A percentile compares a stretch with the other conserved stretches of the same genome.
phyloP scores from a whole-genome alignment of 1,139 yeast genomes.

The Geotrichum fermentans region DNA sequence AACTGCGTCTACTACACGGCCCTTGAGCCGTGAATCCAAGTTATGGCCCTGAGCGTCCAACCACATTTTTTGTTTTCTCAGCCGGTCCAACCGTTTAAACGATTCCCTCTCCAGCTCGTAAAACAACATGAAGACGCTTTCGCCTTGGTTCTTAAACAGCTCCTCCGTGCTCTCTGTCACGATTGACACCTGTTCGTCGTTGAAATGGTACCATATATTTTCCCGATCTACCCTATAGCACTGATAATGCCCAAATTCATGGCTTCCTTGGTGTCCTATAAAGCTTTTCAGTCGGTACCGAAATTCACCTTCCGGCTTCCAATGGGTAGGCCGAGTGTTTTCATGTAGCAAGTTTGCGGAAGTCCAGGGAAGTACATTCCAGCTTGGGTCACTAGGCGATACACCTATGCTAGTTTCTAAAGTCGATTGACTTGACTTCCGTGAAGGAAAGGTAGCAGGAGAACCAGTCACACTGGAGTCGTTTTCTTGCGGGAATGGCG shows the following conservation, averaged over 20 bases:
- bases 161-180: conserved; percentile 75
- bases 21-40: no score
- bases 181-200: conserved; percentile 81
- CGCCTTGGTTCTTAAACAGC: conserved; percentile 47
- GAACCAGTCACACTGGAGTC: no score
- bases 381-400: neutral
- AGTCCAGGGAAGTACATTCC: neutral
- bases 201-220: conserved; percentile 91
- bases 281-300: conserved; percentile 71
- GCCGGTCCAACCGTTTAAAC: no score
- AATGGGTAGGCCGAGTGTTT: no score
- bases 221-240: conserved; percentile 67
- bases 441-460: no score
- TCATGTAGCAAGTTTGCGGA: no score
- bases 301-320: no score
- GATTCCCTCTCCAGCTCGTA: conserved; percentile 60
- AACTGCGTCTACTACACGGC: no score
- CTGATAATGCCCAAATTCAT: conserved; percentile 90
- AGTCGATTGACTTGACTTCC: neutral
- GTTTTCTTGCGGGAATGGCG: no score
- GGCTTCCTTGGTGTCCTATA: conserved; percentile 88
- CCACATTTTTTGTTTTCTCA: no score
- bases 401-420: neutral
- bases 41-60: no score
- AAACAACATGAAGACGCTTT: conserved; percentile 88